A percentile compares a stretch with the other conserved stretches of the same genome.
Conservation (phyloP, 768 basidiomycete species). For the Amanita rimosa region DNA sequence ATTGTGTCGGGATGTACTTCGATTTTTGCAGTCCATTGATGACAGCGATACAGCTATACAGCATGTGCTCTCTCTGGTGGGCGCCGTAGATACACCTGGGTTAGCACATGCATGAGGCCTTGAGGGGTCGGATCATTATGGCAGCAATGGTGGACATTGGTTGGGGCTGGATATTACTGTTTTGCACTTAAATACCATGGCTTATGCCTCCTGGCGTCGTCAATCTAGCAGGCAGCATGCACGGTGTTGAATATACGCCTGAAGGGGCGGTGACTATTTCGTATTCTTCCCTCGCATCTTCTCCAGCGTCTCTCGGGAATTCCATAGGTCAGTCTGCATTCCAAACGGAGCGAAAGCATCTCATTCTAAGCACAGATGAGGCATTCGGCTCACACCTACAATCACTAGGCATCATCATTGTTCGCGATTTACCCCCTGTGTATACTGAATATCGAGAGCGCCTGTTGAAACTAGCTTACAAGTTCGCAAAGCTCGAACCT, state of each 20-base stretch:
- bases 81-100: slow-evolving; percentile 8
- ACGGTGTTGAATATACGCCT: slow-evolving; percentile 23
- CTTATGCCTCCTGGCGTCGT: slow-evolving; percentile 7
- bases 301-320: slow-evolving; percentile 37
- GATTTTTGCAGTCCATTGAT: slow-evolving; percentile 90
- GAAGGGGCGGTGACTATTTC: slow-evolving; percentile 53
- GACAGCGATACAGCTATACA: slow-evolving; percentile 66
- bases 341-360: background rate
- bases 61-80: slow-evolving; percentile 40
- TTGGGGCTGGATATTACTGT: background rate
- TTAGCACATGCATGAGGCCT: background rate
- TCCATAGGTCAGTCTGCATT: slow-evolving; percentile 44
- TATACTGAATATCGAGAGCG: slow-evolving; percentile 57
- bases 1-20: slow-evolving; percentile 81
- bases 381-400: slow-evolving; percentile 76
- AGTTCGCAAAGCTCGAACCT: slow-evolving; percentile 66
- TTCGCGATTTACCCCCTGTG: slow-evolving; percentile 65
- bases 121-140: background rate
- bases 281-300: slow-evolving; percentile 43
- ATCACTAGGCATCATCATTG: slow-evolving; percentile 71
- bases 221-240: slow-evolving; percentile 11
- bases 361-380: slow-evolving; percentile 34
- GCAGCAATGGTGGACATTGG: background rate
- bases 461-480: slow-evolving; percentile 64
- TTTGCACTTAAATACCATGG: slow-evolving; percentile 8